Evolutionary conservation across 768 basidiomycete genomes (phyloP).

Genomic region (Dacryopinax spathularia): DNA sequence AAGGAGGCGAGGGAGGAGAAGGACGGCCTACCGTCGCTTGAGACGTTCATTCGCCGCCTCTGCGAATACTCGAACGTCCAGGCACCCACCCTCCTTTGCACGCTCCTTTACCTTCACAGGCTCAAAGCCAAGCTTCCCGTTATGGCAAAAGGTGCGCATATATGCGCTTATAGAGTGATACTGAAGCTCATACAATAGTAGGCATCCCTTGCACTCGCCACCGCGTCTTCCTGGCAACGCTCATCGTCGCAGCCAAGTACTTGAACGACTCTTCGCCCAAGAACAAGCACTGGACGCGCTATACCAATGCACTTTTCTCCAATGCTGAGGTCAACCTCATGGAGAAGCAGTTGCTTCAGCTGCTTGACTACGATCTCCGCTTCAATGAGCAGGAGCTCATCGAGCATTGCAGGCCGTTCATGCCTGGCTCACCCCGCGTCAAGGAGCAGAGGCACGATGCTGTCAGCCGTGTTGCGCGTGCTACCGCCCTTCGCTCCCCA

Average conservation of each 20-base stretch:
- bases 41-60: constrained; percentile 71
- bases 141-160: constrained; percentile 63
- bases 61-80: constrained; percentile 75
- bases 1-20: constrained; percentile 11
- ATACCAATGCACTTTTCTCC: constrained; percentile 52
- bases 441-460: constrained; percentile 24
- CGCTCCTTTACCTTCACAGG: constrained; percentile 82
- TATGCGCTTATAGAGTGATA: too few relatives aligned
- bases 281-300: constrained; percentile 83
- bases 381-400: constrained; percentile 72
- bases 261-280: constrained; percentile 93
- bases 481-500: constrained; percentile 39
- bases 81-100: constrained; percentile 77
- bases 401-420: constrained; percentile 41
- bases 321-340: constrained; percentile 63
- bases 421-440: constrained; percentile 5
- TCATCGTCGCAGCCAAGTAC: constrained; percentile 94
- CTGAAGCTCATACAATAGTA: constrained; percentile 14
- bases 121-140: constrained; percentile 64
- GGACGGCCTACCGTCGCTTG: constrained; percentile 45
- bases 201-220: constrained; percentile 86
- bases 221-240: constrained; percentile 86
- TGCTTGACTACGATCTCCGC: constrained; percentile 85
- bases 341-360: constrained; percentile 88
- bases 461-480: constrained; percentile 40